phyloP scores from a whole-genome alignment of 495 filamentous ascomycete species.

The Trichodelitschia bisporula region DNA sequence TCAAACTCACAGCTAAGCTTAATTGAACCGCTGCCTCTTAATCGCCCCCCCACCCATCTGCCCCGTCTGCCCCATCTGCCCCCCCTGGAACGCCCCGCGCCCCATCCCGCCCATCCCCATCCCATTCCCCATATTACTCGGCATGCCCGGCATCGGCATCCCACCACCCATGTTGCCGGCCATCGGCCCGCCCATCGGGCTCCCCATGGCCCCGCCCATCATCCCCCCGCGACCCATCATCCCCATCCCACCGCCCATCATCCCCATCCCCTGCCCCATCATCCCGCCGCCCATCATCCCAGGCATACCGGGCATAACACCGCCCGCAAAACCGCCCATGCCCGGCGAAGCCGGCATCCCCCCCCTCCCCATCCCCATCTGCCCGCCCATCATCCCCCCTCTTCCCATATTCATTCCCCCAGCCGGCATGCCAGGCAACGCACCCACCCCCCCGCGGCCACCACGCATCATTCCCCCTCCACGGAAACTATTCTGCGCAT shows the following conservation, averaged over 20 bases:
- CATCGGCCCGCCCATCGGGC: no score
- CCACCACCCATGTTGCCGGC: no score
- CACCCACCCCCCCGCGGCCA: constrained; percentile 30
- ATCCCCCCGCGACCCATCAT: constrained; percentile 18
- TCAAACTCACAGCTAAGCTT: no score
- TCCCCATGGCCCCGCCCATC: constrained; percentile 34
- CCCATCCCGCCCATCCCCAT: no score
- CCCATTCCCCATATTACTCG: no score
- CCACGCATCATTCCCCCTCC: constrained; percentile 27
- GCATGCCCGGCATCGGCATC: no score
- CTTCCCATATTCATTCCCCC: constrained; percentile 6
- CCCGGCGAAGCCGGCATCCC: constrained; percentile 11
- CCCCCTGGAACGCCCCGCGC: no score
- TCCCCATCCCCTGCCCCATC: constrained; percentile 5
- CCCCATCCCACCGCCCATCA: constrained; percentile 26
- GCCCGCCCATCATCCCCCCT: constrained; percentile 12
- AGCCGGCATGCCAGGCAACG: not conserved
- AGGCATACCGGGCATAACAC: constrained; percentile 7
- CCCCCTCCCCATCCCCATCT: constrained; percentile 10
- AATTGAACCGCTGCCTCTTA: no score
- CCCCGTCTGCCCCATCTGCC: no score
- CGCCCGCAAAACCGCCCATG: constrained; percentile 1
- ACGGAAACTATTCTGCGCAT: no score
- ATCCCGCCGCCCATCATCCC: constrained; percentile 8
- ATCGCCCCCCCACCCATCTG: no score